Evolutionary conservation across 129 eudicot genomes (phyloP), one percentile per base, ranked within the genome.

Genomic region (Lactuca sativa): DNA sequence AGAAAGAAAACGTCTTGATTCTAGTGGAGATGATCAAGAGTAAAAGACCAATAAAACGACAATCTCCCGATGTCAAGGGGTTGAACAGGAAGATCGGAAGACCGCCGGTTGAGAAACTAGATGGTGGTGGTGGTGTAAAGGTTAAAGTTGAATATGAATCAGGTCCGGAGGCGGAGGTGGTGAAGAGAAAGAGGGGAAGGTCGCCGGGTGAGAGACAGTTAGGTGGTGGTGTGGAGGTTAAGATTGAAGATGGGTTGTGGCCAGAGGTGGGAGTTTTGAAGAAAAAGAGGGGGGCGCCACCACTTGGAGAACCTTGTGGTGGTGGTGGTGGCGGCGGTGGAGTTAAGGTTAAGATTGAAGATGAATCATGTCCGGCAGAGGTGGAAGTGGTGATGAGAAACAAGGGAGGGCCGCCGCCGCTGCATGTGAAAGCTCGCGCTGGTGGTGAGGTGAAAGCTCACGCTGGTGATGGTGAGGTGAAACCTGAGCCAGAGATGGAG

Each of bases 1-100:
- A 61, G 65, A 43, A 76, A 31, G 66, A 61, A 69, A 69, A 57
- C 0, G 58, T 61, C 0, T 38, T 76, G 58, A 37, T 21, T 53
- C 30, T 76, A 32, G 18, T 65, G 32, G 40, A 41, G 7, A 3
- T 76, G 41, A 1, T 61, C 14, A 76, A 15, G 64, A 69, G 34
- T 58, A 40, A 53, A 30, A n/a, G 37, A 31, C 31, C 65, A 69
- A 16, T 12, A 44, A 62, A 57, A 44, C 58, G 58, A 41, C 64
- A 55, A 31, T n/a, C 17, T 37, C 10, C 62, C 1, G 62, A 66
- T 52, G 38, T 4, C 47, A 64, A 15, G 33, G 64, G 13, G 9
- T 60, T 10, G 36, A 59, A 51, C 21, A 59, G 68, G 40, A 59
- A 75, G 47, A 48, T 9, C 63, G 67, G 64, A 67, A 49, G 5